Evolutionary conservation across 345 rosid species (phyloP).

Genomic region (Fremontodendron californicum): DNA sequence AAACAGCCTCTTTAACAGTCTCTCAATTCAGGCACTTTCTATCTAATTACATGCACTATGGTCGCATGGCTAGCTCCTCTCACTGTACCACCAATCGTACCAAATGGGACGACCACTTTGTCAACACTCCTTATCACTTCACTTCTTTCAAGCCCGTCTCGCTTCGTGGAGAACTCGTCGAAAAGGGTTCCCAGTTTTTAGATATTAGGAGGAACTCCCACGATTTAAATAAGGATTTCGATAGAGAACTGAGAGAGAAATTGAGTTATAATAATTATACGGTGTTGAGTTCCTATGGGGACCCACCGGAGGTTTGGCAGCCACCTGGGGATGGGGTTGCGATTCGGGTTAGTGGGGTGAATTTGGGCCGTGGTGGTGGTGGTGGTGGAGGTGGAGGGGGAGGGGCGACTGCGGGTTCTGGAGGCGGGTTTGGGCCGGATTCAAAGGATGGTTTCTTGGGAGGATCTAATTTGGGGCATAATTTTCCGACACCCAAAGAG

Average conservation of each 20-base stretch:
- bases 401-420: conserved; percentile 30
- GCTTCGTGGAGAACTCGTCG: conserved; percentile 48
- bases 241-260: conserved; percentile 27
- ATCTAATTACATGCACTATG: conserved; percentile 48
- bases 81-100: conserved; percentile 32
- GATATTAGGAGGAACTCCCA: conserved; percentile 29
- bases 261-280: conserved; percentile 21
- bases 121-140: conserved; percentile 40
- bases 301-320: conserved; percentile 99
- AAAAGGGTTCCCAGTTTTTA: conserved; percentile 39
- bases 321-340: conserved; percentile 88
- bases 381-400: conserved; percentile 31
- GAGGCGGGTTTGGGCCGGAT: conserved; percentile 41
- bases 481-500: conserved; percentile 94
- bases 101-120: conserved; percentile 46
- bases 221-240: conserved; percentile 21
- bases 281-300: conserved; percentile 56
- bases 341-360: conserved; percentile 41
- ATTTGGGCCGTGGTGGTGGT: conserved; percentile 35
- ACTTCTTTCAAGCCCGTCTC: conserved; percentile 60
- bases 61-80: conserved; percentile 39
- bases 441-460: conserved; percentile 85
- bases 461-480: conserved; percentile 81
- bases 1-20: conserved; percentile 51
- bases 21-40: conserved; percentile 64